Conservation (phyloP, 768 basidiomycete genomes). For the Leucosporidium yakuticum region DNA sequence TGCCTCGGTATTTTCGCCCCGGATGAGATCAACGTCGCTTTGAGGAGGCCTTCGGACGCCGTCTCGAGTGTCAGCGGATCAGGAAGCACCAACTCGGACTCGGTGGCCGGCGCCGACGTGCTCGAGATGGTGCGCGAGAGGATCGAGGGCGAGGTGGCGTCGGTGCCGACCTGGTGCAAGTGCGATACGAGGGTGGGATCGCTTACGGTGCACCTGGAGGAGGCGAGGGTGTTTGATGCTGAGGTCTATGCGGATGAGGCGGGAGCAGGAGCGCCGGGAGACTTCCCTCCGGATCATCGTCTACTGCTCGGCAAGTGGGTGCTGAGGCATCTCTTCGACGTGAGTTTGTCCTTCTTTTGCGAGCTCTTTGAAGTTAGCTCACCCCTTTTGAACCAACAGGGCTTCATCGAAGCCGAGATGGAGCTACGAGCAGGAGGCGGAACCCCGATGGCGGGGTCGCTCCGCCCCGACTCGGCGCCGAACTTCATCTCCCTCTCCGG, state of each 20-base stretch:
- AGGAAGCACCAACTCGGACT: no score
- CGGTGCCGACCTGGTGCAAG: conserved; percentile 67
- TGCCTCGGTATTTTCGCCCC: conserved; percentile 66
- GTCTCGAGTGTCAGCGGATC: conserved; percentile 1
- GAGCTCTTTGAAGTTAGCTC: not conserved
- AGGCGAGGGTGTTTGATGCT: conserved; percentile 76
- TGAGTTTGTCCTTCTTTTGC: not conserved
- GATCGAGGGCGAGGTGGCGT: conserved; percentile 90
- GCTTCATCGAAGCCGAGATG: conserved; percentile 36
- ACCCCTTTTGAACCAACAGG: conserved; percentile 2
- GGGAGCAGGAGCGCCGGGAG: conserved; percentile 41
- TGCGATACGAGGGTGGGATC: conserved; percentile 87
- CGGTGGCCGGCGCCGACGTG: conserved; percentile 51
- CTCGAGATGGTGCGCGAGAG: conserved; percentile 79
- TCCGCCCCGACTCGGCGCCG: not conserved
- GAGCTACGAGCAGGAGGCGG: not conserved
- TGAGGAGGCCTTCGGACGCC: conserved; percentile 11
- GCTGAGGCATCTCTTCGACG: conserved; percentile 36
- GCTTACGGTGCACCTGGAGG: conserved; percentile 77
- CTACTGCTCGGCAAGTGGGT: conserved; percentile 52
- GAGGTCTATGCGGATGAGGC: conserved; percentile 91
- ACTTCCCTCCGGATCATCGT: conserved; percentile 70
- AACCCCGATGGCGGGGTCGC: not conserved
- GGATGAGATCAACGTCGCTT: conserved; percentile 56
- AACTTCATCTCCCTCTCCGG: conserved; percentile 26